phyloP scores from a whole-genome alignment of 208 protist genomes.

The Leishmania mexicana region DNA sequence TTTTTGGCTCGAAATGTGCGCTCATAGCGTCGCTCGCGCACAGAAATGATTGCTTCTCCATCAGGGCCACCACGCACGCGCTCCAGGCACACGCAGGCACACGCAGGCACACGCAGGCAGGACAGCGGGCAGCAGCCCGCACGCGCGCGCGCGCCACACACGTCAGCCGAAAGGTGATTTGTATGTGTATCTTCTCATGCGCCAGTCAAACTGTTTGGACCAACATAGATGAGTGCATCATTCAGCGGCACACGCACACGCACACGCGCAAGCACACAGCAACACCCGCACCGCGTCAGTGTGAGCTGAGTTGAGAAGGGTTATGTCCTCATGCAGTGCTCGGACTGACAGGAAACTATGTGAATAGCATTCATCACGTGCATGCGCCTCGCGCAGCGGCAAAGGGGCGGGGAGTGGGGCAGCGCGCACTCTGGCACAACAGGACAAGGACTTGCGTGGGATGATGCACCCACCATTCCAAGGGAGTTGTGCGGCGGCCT shows the following conservation, averaged over 20 bases:
- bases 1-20: constrained; percentile 31
- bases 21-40: constrained; percentile 32
- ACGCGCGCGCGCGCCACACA: not conserved
- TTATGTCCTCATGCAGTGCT: constrained; percentile 11
- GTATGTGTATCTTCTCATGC: constrained; percentile 27
- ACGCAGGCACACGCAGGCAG: not conserved
- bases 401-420: not conserved
- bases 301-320: constrained; percentile 5
- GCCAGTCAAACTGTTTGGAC: constrained; percentile 35
- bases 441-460: constrained; percentile 12
- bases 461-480: constrained; percentile 1
- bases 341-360: constrained; percentile 24
- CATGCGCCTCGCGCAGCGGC: not conserved
- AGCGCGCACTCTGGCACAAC: constrained; percentile 9
- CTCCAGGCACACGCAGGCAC: not conserved
- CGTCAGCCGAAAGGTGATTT: constrained; percentile 35
- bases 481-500: constrained; percentile 11
- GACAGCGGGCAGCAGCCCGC: not conserved
- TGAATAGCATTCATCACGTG: constrained; percentile 19
- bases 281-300: constrained; percentile 1
- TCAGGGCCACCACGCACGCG: constrained; percentile 1
- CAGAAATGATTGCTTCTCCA: constrained; percentile 16
- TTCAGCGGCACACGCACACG: constrained; percentile 11
- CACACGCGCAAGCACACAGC: not conserved
- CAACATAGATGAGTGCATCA: constrained; percentile 32